Evolutionary conservation across 768 basidiomycete species (phyloP), one percentile per base, ranked within the genome.

Genomic region (Amanita rubescens): DNA sequence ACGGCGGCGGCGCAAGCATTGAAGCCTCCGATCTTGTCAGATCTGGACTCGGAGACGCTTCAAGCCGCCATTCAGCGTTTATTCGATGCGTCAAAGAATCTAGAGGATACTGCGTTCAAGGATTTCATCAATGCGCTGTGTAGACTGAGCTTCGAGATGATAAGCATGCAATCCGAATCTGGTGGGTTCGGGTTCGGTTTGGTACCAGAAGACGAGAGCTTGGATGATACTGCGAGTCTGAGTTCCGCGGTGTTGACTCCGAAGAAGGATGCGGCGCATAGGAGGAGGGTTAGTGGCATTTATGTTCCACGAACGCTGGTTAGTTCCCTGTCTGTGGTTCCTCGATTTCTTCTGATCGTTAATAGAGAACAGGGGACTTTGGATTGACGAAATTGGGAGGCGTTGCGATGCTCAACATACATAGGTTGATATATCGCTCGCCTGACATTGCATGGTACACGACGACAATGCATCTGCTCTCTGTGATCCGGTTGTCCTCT

Each of bases 81-180:
- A 35, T 95, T 97, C 59, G 93, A 96, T 54, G 78, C 86, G 0
- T 86, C 90, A 8, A 88, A 86, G 65, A 84, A 84, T 58, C 63
- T 97, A 57, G 89, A 94, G 54, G 92, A 96, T 62, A 60, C 65
- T 0, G 88, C 93, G 3, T 97, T 94, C 69, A 76, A 75, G 44
- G 77, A 84, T 58, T 98, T 98, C 57, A 64, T 77, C 27, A 69
- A 74, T 49, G 89, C 94, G 2, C 67, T 97, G 48, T 94, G 92
- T 65, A 84, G 80, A 61, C 71, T 98, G 22, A 95, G 92, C 62
- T 76, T 81, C 9, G 93, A 94, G 67, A 97, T 98, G 94, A 82
- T 97, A 17, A 86, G 87, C 34, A 86, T 96, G 83, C 86, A 91
- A 67, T 80, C 79, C 3, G 77, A 75, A 45, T 70, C 65, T 17